A percentile compares a stretch with the other conserved stretches of the same genome.
These are phyloP conservation scores for Cryphonectria parasitica DNA, from an alignment of 2,329 filamentous ascomycete species.

Conservation along the genomic window DNA sequence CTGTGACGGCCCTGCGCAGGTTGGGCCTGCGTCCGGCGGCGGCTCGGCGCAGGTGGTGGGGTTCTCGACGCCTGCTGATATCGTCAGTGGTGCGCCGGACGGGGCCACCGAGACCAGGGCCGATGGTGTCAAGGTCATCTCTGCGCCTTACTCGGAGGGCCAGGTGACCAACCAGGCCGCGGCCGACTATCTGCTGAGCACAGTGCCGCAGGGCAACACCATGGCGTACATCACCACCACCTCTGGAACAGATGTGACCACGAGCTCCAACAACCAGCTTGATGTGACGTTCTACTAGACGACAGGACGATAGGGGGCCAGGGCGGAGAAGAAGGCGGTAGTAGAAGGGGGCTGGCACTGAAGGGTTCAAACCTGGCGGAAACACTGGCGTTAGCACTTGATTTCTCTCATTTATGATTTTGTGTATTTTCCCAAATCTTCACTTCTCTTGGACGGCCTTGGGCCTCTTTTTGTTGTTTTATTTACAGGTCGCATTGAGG, in stretches of 20 bases:
- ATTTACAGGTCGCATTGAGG: background rate
- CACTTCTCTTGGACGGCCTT: slow-evolving; percentile 1
- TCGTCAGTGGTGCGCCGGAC: slow-evolving; percentile 9
- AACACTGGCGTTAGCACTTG: background rate
- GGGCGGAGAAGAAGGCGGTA: background rate
- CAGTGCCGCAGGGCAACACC: slow-evolving; percentile 4
- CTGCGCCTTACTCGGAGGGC: slow-evolving; percentile 17
- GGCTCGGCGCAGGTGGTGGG: slow-evolving; percentile 8
- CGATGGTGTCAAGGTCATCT: slow-evolving; percentile 22
- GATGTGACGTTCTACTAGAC: slow-evolving; percentile 18
- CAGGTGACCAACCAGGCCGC: slow-evolving; percentile 18
- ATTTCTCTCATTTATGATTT: background rate
- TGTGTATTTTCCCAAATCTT: background rate
- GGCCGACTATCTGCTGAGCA: slow-evolving; percentile 16
- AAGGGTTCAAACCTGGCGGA: background rate
- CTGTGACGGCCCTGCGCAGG: slow-evolving; percentile 23
- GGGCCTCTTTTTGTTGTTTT: background rate
- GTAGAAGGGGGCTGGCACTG: background rate
- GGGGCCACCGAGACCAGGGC: slow-evolving; percentile 18
- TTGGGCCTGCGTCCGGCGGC: slow-evolving; percentile 18
- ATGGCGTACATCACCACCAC: slow-evolving; percentile 22
- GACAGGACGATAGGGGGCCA: no score
- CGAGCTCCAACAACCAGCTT: slow-evolving; percentile 25
- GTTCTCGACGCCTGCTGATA: background rate
- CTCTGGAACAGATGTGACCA: slow-evolving; percentile 18